phyloP scores from a whole-genome alignment of 345 rosid genomes.

The Kandelia obovata region DNA sequence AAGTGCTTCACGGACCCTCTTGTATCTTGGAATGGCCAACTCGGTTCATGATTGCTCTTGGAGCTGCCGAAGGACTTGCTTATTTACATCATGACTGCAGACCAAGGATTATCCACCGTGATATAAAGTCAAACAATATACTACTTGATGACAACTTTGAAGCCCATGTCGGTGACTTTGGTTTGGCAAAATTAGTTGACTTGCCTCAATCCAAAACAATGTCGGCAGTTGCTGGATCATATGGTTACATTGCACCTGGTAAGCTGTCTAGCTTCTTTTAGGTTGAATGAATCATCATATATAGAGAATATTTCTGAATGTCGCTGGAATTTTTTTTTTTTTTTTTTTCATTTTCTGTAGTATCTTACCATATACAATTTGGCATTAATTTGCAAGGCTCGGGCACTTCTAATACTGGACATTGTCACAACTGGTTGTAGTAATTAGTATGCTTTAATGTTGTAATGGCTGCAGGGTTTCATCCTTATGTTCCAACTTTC shows the following conservation, averaged over 20 bases:
- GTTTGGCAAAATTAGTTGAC: conserved; percentile 74
- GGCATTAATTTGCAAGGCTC: too few species aligned
- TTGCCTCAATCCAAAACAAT: conserved; percentile 71
- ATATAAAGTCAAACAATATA: conserved; percentile 78
- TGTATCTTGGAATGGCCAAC: conserved; percentile 57
- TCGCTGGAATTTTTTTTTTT: not conserved
- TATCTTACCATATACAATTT: too few species aligned
- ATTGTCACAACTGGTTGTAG: too few species aligned
- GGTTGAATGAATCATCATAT: not conserved
- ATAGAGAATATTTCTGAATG: not conserved
- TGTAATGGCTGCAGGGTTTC: too few species aligned
- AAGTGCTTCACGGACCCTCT: conserved; percentile 47
- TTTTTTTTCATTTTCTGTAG: too few species aligned
- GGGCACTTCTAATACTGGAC: too few species aligned
- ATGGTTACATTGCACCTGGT: conserved; percentile 93
- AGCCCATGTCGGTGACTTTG: conserved; percentile 90
- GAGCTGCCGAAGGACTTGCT: conserved; percentile 79
- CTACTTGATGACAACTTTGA: conserved; percentile 61
- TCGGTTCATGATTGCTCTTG: conserved; percentile 62
- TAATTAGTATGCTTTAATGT: too few species aligned
- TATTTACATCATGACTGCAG: conserved; percentile 82
- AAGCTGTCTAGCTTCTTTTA: conserved; percentile 8
- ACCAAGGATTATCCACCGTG: conserved; percentile 74
- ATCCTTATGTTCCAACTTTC: not conserved
- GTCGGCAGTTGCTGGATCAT: conserved; percentile 94